Evolutionary conservation across 2,329 filamentous ascomycete genomes (phyloP).

Genomic region (Leptographium galeiforme): DNA sequence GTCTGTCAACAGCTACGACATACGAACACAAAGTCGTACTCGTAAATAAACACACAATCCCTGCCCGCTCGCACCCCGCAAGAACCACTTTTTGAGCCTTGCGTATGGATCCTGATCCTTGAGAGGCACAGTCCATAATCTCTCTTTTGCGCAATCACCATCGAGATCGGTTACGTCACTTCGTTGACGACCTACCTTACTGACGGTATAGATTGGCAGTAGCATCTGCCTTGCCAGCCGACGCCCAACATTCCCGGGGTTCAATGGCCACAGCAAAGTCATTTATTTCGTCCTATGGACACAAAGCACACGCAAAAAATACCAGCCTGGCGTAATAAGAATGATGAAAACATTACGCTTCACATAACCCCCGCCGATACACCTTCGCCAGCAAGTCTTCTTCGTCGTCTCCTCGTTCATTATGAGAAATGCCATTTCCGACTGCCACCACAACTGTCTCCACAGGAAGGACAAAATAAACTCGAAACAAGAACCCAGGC

Average conservation of each 20-base stretch:
- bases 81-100: background rate
- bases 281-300: too few relatives aligned
- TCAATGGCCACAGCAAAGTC: too few relatives aligned
- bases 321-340: too few relatives aligned
- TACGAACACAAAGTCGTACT: background rate
- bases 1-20: background rate
- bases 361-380: too few relatives aligned
- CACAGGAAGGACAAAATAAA: background rate
- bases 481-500: background rate
- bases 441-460: background rate
- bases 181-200: too few relatives aligned
- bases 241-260: too few relatives aligned
- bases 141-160: too few relatives aligned
- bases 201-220: too few relatives aligned
- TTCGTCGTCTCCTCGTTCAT: background rate
- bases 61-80: background rate
- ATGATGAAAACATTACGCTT: too few relatives aligned
- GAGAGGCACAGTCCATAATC: background rate
- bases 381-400: background rate
- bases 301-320: too few relatives aligned
- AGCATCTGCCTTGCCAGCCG: too few relatives aligned
- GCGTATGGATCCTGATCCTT: background rate
- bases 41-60: background rate
- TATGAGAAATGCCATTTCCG: background rate
- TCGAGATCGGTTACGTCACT: too few relatives aligned